A percentile compares a stretch with the other conserved stretches of the same genome.
Evolutionary conservation across 352 stramenopile species (phyloP).

Genomic region (Globisporangium alternatum): DNA sequence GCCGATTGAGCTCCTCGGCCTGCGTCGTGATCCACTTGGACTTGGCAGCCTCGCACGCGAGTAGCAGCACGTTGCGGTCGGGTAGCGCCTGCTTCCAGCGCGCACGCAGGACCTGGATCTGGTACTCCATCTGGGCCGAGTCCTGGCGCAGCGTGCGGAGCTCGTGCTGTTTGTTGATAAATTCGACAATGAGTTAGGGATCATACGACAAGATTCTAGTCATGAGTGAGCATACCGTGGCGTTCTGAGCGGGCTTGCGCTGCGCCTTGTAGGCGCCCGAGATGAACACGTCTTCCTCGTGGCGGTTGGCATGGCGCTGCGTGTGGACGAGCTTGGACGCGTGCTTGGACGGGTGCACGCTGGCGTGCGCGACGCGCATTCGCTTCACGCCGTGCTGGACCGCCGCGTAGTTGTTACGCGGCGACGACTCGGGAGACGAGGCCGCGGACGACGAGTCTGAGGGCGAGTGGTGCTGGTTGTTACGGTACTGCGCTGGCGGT

Average conservation of each 20-base stretch:
- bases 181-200: too few species aligned
- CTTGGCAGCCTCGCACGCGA: slow-evolving; percentile 46
- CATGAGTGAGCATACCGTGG: slow-evolving; percentile 25
- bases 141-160: slow-evolving; percentile 47
- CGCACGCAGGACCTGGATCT: slow-evolving; percentile 35
- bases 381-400: slow-evolving; percentile 4
- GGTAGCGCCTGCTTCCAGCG: slow-evolving; percentile 46
- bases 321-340: not conserved
- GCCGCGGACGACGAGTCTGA: not conserved
- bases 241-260: slow-evolving; percentile 31
- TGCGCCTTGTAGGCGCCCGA: slow-evolving; percentile 25
- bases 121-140: slow-evolving; percentile 33
- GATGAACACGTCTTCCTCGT: slow-evolving; percentile 36
- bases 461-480: not conserved
- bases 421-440: slow-evolving; percentile 2
- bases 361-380: not conserved
- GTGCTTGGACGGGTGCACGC: slow-evolving; percentile 8
- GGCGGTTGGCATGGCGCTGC: not conserved
- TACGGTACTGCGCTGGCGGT: not conserved
- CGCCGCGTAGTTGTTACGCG: not conserved
- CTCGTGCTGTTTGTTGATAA: slow-evolving; percentile 33
- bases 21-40: slow-evolving; percentile 49
- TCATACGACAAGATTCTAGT: too few species aligned
- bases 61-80: slow-evolving; percentile 26
- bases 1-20: slow-evolving; percentile 44